Evolutionary conservation across 2,329 filamentous ascomycete genomes (phyloP).

Genomic region (Phaeosphaeriaceae sp.): DNA sequence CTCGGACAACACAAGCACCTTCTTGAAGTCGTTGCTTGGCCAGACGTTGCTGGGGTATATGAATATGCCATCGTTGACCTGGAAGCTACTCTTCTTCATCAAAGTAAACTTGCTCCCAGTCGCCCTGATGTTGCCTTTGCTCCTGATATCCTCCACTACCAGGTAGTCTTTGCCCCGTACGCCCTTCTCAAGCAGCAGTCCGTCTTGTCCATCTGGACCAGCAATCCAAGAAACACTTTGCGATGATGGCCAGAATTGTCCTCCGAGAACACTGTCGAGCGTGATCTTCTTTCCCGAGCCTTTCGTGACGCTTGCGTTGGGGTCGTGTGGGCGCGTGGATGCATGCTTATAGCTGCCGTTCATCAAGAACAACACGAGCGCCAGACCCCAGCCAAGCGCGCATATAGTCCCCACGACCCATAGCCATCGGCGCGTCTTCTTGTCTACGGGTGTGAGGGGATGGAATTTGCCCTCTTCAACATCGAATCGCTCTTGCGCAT

Average conservation of each 20-base stretch:
- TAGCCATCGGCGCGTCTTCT: constrained; percentile 68
- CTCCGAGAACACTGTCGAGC: constrained; percentile 72
- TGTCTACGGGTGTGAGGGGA: constrained; percentile 66
- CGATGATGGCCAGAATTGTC: constrained; percentile 69
- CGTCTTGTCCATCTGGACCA: constrained; percentile 79
- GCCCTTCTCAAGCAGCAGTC: constrained; percentile 79
- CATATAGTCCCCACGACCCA: constrained; percentile 69
- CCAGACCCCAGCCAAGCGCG: constrained; percentile 72
- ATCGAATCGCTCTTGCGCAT: constrained; percentile 59
- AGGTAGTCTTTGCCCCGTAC: constrained; percentile 72
- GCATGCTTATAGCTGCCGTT: constrained; percentile 72
- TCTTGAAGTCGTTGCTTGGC: constrained; percentile 85
- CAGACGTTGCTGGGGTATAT: constrained; percentile 69
- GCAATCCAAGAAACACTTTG: constrained; percentile 80
- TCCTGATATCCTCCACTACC: constrained; percentile 84
- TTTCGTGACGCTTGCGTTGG: constrained; percentile 67
- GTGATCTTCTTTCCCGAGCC: constrained; percentile 77
- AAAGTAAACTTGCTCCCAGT: constrained; percentile 69
- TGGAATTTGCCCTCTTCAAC: constrained; percentile 59
- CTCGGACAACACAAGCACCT: constrained; percentile 82
- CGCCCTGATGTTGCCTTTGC: constrained; percentile 50
- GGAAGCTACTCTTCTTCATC: constrained; percentile 74
- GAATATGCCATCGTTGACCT: constrained; percentile 62
- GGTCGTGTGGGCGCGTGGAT: constrained; percentile 72
- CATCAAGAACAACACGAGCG: constrained; percentile 71